Evolutionary conservation across 176 grass and related monocot genomes (phyloP), one percentile per base, ranked within the genome.

Genomic region (Musa beccarii): DNA sequence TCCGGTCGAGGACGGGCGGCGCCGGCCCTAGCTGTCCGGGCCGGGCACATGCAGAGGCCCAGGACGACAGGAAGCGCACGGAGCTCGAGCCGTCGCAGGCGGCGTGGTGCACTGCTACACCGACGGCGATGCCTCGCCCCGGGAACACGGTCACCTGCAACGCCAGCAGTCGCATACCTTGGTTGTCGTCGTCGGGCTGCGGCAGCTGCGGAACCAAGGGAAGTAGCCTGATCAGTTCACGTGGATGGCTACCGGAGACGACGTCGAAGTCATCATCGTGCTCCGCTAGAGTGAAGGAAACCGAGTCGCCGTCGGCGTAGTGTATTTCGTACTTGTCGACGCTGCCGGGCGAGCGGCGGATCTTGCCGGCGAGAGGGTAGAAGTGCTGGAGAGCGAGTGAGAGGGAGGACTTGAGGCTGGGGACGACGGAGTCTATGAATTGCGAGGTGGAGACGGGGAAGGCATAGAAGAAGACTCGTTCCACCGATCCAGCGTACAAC

Each of bases 81-180:
- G 72, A 86, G 21, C 66, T 52, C 0, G 55, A 25, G 66, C 86
- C 81, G 23, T 92, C 86, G 63, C 84, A 82, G 10, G 79, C 71
- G 1, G 73, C 69, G 52, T 92, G 90, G 79, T 79, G 63, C 8
- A 87, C 10, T 49, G 79, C 8, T 2, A 81, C 67, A 54, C 73
- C 84, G 3, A 92, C 0, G 17, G 66, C 90, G 62, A 87, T 21
- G 51, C 90, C 86, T 0, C 70, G 62, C 25, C 68, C 26, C 9
- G 80, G 52, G 75, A 87, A 81, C 25, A 89, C 12, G 0, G 86
- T 89, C 29, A 61, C 86, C 79, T 86, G 83, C 9, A 86, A 1
- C 0, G 76, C 81, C 20, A 92, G 59, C 69, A 83, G 49, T 6
- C 72, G 68, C 10, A 43, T 43, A 11, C 63, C 21, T 11, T 71